phyloP scores from a whole-genome alignment of 176 grass and related monocot genomes.

The Oryza nivara region DNA sequence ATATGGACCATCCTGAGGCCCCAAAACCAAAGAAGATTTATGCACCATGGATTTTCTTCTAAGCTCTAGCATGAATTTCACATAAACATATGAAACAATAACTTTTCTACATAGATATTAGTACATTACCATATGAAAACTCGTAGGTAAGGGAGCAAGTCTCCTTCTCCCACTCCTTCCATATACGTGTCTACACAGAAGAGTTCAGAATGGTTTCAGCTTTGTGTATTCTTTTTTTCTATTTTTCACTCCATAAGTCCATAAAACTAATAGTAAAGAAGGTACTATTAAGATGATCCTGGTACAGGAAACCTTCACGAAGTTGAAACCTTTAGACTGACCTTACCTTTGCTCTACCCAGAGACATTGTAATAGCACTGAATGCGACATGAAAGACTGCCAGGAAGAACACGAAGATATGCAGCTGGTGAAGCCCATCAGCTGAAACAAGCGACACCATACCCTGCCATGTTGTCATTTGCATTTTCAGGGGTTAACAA shows the following conservation, averaged over 20 bases:
- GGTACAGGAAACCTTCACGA: constrained; percentile 6
- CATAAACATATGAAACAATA: background rate
- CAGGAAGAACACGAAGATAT: constrained; percentile 93
- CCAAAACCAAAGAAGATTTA: background rate
- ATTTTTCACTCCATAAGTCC: background rate
- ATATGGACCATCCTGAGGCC: background rate
- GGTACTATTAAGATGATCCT: background rate
- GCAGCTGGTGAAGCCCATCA: constrained; percentile 73
- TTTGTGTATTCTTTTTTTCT: background rate
- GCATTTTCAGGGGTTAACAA: background rate
- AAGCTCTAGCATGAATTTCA: constrained; percentile 19
- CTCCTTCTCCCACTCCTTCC: constrained; percentile 94
- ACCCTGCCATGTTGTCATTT: constrained; percentile 56
- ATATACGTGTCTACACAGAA: constrained; percentile 64
- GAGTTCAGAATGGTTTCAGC: constrained; percentile 13
- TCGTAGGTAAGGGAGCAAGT: constrained; percentile 64
- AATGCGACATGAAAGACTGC: constrained; percentile 79
- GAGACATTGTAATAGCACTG: constrained; percentile 70
- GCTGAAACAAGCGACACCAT: constrained; percentile 76
- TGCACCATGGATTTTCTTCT: constrained; percentile 1
- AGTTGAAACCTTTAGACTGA: background rate
- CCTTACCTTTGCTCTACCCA: constrained; percentile 84
- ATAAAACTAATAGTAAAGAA: background rate
- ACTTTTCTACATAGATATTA: background rate
- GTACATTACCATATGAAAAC: constrained; percentile 56